phyloP scores from a whole-genome alignment of 202 grass and related monocot genomes.

The Musa balbisiana region DNA sequence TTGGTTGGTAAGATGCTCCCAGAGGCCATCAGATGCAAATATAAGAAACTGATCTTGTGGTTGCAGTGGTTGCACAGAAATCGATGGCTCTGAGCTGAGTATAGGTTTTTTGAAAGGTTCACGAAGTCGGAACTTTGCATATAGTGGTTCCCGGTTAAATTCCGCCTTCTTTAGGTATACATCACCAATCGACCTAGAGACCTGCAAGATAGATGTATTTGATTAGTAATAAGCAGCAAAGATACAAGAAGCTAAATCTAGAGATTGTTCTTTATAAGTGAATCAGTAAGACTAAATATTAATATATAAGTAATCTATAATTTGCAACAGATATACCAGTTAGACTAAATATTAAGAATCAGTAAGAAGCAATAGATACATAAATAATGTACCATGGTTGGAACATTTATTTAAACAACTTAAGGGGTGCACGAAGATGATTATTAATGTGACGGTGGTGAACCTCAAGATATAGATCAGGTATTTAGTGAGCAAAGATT shows the following conservation, averaged over 20 bases:
- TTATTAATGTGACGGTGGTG: not conserved
- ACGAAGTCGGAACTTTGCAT: slow-evolving; percentile 69
- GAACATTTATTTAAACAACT: not conserved
- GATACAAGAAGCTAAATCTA: slow-evolving; percentile 8
- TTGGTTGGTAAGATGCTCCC: slow-evolving; percentile 89
- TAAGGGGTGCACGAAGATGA: not conserved
- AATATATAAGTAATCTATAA: not conserved
- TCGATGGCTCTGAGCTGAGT: slow-evolving; percentile 76
- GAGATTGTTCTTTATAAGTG: slow-evolving; percentile 1
- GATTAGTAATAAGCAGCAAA: slow-evolving; percentile 7
- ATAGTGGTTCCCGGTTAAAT: slow-evolving; percentile 69
- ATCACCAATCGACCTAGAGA: slow-evolving; percentile 87
- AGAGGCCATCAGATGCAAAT: slow-evolving; percentile 90
- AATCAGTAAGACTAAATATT: not conserved
- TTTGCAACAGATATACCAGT: not conserved
- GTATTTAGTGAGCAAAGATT: too few relatives aligned
- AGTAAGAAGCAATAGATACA: not conserved
- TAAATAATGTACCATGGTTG: not conserved
- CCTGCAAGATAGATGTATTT: slow-evolving; percentile 32
- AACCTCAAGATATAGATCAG: too few relatives aligned
- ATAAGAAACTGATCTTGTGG: slow-evolving; percentile 70
- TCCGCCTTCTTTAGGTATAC: slow-evolving; percentile 75
- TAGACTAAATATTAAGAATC: not conserved
- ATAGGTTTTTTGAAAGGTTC: slow-evolving; percentile 70
- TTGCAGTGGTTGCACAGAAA: slow-evolving; percentile 64